phyloP scores from a whole-genome alignment of 768 basidiomycete genomes.

The Calocera cornea region DNA sequence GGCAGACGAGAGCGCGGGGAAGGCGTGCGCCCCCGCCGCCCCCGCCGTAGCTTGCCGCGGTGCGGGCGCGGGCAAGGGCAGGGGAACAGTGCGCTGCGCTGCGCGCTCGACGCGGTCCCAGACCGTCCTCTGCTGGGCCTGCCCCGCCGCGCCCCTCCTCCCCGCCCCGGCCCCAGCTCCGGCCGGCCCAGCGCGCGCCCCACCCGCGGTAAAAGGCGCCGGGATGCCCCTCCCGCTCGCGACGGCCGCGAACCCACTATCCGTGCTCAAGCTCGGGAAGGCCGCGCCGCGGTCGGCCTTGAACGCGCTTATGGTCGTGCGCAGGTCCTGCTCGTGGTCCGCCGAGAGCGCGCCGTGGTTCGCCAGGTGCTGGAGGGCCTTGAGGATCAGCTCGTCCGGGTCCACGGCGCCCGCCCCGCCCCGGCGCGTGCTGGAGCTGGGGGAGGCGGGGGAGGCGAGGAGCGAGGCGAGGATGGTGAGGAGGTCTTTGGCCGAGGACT shows the following conservation, averaged over 20 bases:
- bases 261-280: constrained; percentile 31
- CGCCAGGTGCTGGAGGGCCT: not conserved
- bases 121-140: constrained; percentile 54
- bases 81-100: constrained; percentile 28
- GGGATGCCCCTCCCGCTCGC: constrained; percentile 5
- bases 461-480: not conserved
- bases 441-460: not conserved
- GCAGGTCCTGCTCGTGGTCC: not conserved
- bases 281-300: not conserved
- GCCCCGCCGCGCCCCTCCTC: too few relatives aligned
- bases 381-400: not conserved
- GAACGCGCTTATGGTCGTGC: not conserved
- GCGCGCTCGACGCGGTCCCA: constrained; percentile 83
- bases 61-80: not conserved
- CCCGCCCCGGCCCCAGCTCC: constrained; percentile 29
- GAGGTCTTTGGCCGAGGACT: not conserved
- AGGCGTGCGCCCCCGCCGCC: not conserved
- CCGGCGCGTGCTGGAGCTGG: not conserved
- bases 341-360: not conserved
- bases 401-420: too few relatives aligned
- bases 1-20: constrained; percentile 27
- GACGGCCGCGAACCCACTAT: not conserved
- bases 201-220: constrained; percentile 55
- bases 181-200: constrained; percentile 55
- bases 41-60: not conserved